A percentile compares a stretch with the other conserved stretches of the same genome.
Evolutionary conservation across 2,329 filamentous ascomycete genomes (phyloP).

Genomic region (Aschersonia sp.): DNA sequence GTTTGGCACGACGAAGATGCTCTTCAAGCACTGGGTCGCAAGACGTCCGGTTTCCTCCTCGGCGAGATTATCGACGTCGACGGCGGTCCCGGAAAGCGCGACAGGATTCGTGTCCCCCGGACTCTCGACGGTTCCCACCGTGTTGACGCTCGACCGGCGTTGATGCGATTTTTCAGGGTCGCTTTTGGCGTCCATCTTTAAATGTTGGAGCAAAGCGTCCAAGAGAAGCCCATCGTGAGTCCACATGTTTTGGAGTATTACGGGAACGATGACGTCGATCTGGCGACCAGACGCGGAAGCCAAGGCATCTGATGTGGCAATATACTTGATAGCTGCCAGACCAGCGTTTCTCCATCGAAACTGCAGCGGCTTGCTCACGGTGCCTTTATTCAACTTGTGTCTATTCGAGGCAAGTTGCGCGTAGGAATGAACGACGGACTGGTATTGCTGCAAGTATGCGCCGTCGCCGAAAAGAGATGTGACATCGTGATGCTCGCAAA

Average conservation of each 20-base stretch:
- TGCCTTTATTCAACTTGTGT: conserved; percentile 32
- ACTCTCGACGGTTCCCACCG: conserved; percentile 53
- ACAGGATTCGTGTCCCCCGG: conserved; percentile 49
- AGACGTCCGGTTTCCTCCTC: conserved; percentile 79
- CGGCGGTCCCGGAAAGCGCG: conserved; percentile 65
- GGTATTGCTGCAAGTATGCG: conserved; percentile 68
- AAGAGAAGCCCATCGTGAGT: conserved; percentile 59
- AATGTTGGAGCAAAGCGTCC: conserved; percentile 50
- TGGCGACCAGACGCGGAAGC: conserved; percentile 63
- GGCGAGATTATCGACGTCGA: conserved; percentile 77
- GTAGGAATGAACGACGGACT: conserved; percentile 67
- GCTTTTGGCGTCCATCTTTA: conserved; percentile 52
- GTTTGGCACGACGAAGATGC: conserved; percentile 73
- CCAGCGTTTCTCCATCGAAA: conserved; percentile 67
- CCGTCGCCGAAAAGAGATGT: conserved; percentile 77
- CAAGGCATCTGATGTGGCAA: conserved; percentile 68
- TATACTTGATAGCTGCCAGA: conserved; percentile 64
- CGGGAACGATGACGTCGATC: conserved; percentile 65
- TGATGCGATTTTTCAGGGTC: conserved; percentile 49
- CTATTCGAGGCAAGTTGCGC: conserved; percentile 63
- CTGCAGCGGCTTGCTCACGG: conserved; percentile 54
- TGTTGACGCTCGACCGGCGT: conserved; percentile 66
- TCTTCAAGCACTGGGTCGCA: conserved; percentile 74
- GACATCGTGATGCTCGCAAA: conserved; percentile 79
- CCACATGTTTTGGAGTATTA: conserved; percentile 78